Evolutionary conservation across 441 rosid species (phyloP), one percentile per base, ranked within the genome.

Genomic region (Gossypium schwendimanii): DNA sequence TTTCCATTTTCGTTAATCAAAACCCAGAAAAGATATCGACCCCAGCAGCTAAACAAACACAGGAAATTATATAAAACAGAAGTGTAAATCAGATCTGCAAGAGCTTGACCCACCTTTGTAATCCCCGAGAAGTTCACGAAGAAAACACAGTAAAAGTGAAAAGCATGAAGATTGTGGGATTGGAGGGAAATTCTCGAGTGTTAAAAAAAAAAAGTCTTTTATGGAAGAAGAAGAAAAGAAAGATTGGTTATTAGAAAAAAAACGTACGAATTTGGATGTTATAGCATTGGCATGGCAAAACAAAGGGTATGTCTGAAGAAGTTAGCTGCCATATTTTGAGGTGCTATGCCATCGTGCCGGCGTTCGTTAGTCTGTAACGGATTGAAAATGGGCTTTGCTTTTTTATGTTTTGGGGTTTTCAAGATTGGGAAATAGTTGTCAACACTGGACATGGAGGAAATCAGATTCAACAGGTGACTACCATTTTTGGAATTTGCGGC

Each of bases 1-100:
- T 63, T 50, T 81, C 89, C 82, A 73, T 84, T 59, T 68, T 64
- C 58, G 76, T 73, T 66, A 72, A 15, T 28, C 33, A 28, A 70
- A 20, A 70, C 39, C 69, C 70, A 63, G 36, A 49, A 74, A 21
- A 12, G 6, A 45, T 41, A 59, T n/a, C 52, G 28, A 74, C 20
- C 52, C 39, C 73, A 28, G 23, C n/a, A 69, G 7, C 69, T 61
- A 75, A 36, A 75, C 24, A 69, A 61, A 23, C 78, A 69, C 61
- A 36, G 15, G 33, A 60, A 69, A 61, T 3, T 12, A 41, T 8
- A 33, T 12, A 33, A 15, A 58, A 26, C 18, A 24, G 14, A 41
- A 44, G 66, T 1, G 28, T 28, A 73, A 54, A 59, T 60, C 73
- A 52, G 78, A 75, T 75, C 69, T 41, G 45, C 49, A 69, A 62